Base-by-base conservation (phyloP, 2,329 filamentous ascomycete species). In the Aspergillus unguis region DNA sequence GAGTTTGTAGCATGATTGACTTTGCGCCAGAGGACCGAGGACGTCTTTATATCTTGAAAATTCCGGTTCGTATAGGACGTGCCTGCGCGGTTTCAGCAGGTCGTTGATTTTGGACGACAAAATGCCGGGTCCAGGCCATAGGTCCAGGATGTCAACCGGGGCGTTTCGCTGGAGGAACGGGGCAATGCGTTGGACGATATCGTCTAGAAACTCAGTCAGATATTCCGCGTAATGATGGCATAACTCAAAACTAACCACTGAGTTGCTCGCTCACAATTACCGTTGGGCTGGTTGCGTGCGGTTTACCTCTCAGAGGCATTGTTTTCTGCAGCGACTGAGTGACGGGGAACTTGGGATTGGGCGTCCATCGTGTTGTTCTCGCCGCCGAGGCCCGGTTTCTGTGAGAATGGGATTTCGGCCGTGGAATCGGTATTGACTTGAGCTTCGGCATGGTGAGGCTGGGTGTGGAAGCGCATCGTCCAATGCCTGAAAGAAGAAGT, bases 121-220 rank as follows among this genome's bases (percentile, higher is more conserved):
- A 2, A 95, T 49, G 6, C 91, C 90, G 1, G 75, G 75, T 10
- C 91, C 91, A 0, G 92, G 92, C 68, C 92, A 90, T 51, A 96
- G 76, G 66, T 97, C 92, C 62, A 99, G 76, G 41, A 97, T 80
- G 63, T 95, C 91, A 71, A 92, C 91, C 49, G 89, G 88, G 45
- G 78, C 75, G 69, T 94, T 86, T 41, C 83, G 81, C 32, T 83
- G 74, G 17, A 97, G 79, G 2, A 84, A 84, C 1, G 81, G 80
- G 2, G 81, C 83, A n/a, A 95, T 73, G 55, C 88, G 88, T 5
- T 82, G 67, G 42, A 95, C 62, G 10, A 88, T 75, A 61, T 92
- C 85, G 64, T 90, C 87, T 75, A 62, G 33, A 17, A 4, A 9
- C 36, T 49, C 11, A 28, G 46, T 58, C 47, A 55, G 52, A 8